Evolutionary conservation across 768 basidiomycete genomes (phyloP).

Genomic region (Mycena polygramma): DNA sequence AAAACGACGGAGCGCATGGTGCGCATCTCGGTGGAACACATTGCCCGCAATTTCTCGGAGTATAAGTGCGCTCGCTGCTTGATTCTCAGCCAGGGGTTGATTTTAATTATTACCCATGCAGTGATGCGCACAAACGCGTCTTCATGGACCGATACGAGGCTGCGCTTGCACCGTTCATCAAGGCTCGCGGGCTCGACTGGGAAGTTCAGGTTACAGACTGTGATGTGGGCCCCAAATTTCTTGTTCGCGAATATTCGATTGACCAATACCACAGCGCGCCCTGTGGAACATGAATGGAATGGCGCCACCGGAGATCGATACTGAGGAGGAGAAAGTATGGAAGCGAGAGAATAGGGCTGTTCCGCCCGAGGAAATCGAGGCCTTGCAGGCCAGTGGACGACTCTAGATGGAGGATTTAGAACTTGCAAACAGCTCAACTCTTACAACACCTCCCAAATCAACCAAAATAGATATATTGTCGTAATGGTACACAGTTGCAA

Average conservation of each 20-base stretch:
- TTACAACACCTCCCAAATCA: no score
- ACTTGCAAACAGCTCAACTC: no score
- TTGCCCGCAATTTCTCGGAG: no score
- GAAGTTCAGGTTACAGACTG: constrained; percentile 32
- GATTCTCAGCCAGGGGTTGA: no score
- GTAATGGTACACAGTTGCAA: constrained; percentile 1
- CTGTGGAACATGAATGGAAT: constrained; percentile 34
- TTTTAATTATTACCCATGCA: not conserved
- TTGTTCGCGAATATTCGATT: not conserved
- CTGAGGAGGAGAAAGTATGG: constrained; percentile 34
- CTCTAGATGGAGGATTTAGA: no score
- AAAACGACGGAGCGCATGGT: no score
- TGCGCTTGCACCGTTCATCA: constrained; percentile 34
- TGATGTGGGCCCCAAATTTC: constrained; percentile 20
- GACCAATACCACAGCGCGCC: constrained; percentile 4
- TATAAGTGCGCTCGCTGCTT: no score
- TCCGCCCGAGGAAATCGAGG: constrained; percentile 13
- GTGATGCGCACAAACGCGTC: constrained; percentile 18
- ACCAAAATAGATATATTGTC: not conserved
- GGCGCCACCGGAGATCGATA: constrained; percentile 18
- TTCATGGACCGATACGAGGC: constrained; percentile 34
- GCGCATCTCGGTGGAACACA: no score
- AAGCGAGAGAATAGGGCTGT: constrained; percentile 32
- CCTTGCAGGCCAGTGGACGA: not conserved
- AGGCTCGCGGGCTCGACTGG: constrained; percentile 36